Conservation (phyloP, 345 rosid genomes). For the Moricandia moricandioides region DNA sequence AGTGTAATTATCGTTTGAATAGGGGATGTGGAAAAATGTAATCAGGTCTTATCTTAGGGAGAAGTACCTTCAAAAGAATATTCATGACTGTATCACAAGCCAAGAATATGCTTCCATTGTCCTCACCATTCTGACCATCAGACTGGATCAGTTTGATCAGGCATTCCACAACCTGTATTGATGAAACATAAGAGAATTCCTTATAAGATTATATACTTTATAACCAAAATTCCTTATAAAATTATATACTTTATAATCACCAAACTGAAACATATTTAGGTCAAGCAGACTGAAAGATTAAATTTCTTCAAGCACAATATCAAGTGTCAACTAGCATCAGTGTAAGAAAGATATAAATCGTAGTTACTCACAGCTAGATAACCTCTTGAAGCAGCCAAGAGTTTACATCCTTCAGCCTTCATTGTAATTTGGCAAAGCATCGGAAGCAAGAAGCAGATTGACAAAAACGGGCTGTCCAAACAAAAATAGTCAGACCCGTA, state of each 20-base stretch:
- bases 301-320: background rate
- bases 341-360: conserved; percentile 5
- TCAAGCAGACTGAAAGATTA: background rate
- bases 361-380: conserved; percentile 59
- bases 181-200: background rate
- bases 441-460: conserved; percentile 77
- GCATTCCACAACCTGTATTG: conserved; percentile 67
- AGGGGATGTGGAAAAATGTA: background rate
- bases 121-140: conserved; percentile 39
- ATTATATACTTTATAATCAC: background rate
- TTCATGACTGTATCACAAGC: conserved; percentile 87
- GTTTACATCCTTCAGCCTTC: conserved; percentile 63
- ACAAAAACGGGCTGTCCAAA: conserved; percentile 63
- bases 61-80: conserved; percentile 74
- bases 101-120: conserved; percentile 54
- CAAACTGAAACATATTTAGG: background rate
- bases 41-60: background rate
- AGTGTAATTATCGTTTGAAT: background rate
- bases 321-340: background rate
- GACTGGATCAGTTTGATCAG: conserved; percentile 56
- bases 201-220: background rate
- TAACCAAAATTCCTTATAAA: background rate
- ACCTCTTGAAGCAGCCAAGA: conserved; percentile 57
- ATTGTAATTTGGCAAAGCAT: conserved; percentile 85
- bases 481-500: conserved; percentile 12